Evolutionary conservation across 2,329 filamentous ascomycete genomes (phyloP), one percentile per base, ranked within the genome.

Genomic region (Gnomoniopsis smithogilvyi): DNA sequence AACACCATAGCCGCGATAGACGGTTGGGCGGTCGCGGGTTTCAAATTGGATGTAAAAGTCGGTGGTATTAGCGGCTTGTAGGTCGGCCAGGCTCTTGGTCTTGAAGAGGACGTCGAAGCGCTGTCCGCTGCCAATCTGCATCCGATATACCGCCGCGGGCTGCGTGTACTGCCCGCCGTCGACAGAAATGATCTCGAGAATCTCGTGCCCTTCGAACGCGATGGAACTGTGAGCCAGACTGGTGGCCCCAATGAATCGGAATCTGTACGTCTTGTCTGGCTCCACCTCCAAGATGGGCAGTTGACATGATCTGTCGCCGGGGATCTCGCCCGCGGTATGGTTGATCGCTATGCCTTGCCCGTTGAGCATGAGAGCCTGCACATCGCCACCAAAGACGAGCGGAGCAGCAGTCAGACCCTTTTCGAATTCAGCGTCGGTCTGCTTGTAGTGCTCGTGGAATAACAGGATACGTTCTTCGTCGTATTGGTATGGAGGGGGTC

Each of bases 301-400:
- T 56, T 72, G 68, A 68, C 81, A 80, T 45, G 68, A 70, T 51
- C 55, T 61, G 62, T 74, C 67, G 33, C 53, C 52, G 1, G 65
- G 22, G 59, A 62, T 50, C 68, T 70, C n/a, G 63, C 65, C 54
- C 2, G 59, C 22, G 11, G 69, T 71, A 34, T 62, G 58, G 33
- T 65, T 71, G 15, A 71, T 75, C 2, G 77, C 77, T 2, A 80
- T 78, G 21, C 76, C 77, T 46, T 80, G 70, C 1, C 83, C 85
- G 64, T 88, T 88, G 56, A 89, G 71, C 14, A 86, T 66, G 2
- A 88, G 70, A 0, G 80, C 80, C 3, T 79, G 73, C 0, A 81
- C 79, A 58, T 89, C 86, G 1, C 85, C 86, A 1, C 78, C 77
- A 81, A 83, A 89, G 8, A 68, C 67, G 61, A 87, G 83, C 0